These are phyloP conservation scores for Colletotrichum musae DNA, from an alignment of 2,329 filamentous ascomycete species.

Conservation along the genomic window DNA sequence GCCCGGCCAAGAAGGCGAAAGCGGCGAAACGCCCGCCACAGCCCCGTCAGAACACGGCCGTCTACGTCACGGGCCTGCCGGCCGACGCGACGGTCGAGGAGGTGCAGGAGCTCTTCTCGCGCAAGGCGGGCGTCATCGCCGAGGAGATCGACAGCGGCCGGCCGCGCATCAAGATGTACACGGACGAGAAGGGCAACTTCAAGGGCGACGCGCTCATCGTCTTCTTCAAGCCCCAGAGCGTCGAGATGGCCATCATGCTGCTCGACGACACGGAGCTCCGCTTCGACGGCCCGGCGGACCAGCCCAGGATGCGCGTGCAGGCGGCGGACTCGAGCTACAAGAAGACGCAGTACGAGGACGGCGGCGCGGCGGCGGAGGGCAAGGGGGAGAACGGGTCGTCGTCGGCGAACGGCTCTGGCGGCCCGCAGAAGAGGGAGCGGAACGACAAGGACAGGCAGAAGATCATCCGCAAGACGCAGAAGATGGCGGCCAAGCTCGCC, in stretches of 20 bases:
- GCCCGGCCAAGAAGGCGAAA: conserved; percentile 62
- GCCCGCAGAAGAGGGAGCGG: conserved; percentile 45
- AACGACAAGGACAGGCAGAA: conserved; percentile 84
- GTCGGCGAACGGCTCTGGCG: conserved; percentile 51
- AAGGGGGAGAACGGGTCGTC: conserved; percentile 54
- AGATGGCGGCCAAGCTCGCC: conserved; percentile 89
- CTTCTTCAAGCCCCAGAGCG: conserved; percentile 96
- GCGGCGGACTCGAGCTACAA: conserved; percentile 94
- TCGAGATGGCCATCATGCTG: conserved; percentile 85
- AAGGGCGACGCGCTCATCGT: conserved; percentile 95
- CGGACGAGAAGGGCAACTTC: conserved; percentile 83
- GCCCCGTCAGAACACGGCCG: conserved; percentile 83
- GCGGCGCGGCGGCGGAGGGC: conserved; percentile 21
- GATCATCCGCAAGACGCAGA: conserved; percentile 91
- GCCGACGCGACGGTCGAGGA: conserved; percentile 84
- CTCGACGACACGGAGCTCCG: conserved; percentile 88
- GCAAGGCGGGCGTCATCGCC: conserved; percentile 90
- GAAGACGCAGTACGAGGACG: conserved; percentile 78
- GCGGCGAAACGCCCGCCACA: conserved; percentile 63
- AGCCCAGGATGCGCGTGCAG: conserved; percentile 83
- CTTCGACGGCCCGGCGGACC: conserved; percentile 66
- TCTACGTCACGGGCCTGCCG: conserved; percentile 93
- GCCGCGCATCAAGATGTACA: conserved; percentile 94
- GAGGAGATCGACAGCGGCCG: conserved; percentile 92
- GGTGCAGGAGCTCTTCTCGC: conserved; percentile 85